Evolutionary conservation across 2,329 filamentous ascomycete species (phyloP).

Genomic region (Nannizzia gypsea): DNA sequence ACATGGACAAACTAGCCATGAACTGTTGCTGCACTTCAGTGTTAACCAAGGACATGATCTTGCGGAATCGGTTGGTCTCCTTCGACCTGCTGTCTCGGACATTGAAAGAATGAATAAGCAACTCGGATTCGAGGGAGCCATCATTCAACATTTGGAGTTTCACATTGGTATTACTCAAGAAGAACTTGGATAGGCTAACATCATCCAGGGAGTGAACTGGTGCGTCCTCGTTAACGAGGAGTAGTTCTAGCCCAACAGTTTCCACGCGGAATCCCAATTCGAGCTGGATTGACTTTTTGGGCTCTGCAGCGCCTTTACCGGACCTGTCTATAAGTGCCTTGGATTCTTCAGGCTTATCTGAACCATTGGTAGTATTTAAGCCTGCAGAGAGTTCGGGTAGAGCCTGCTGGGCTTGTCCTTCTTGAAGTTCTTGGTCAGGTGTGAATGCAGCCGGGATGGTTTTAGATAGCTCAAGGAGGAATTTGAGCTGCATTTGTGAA

Average conservation of each 20-base stretch:
- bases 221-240: slow-evolving; percentile 61
- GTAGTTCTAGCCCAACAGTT: slow-evolving; percentile 76
- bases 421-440: slow-evolving; percentile 56
- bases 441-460: slow-evolving; percentile 82
- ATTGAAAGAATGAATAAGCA: slow-evolving; percentile 87
- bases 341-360: slow-evolving; percentile 5
- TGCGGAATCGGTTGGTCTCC: slow-evolving; percentile 90
- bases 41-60: slow-evolving; percentile 96
- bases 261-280: slow-evolving; percentile 84
- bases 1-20: slow-evolving; percentile 93
- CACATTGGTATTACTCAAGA: slow-evolving; percentile 79
- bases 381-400: slow-evolving; percentile 41
- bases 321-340: slow-evolving; percentile 7
- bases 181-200: slow-evolving; percentile 85
- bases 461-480: slow-evolving; percentile 73
- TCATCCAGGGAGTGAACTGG: slow-evolving; percentile 68
- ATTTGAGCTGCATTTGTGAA: slow-evolving; percentile 83
- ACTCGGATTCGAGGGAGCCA: slow-evolving; percentile 79
- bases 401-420: slow-evolving; percentile 63
- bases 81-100: slow-evolving; percentile 82
- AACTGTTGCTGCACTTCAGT: slow-evolving; percentile 87
- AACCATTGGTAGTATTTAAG: slow-evolving; percentile 18
- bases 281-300: slow-evolving; percentile 78
- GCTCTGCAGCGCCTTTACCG: slow-evolving; percentile 43
- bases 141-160: slow-evolving; percentile 92